phyloP scores from a whole-genome alignment of 176 grass and related monocot genomes.

The Oryza coarctata region DNA sequence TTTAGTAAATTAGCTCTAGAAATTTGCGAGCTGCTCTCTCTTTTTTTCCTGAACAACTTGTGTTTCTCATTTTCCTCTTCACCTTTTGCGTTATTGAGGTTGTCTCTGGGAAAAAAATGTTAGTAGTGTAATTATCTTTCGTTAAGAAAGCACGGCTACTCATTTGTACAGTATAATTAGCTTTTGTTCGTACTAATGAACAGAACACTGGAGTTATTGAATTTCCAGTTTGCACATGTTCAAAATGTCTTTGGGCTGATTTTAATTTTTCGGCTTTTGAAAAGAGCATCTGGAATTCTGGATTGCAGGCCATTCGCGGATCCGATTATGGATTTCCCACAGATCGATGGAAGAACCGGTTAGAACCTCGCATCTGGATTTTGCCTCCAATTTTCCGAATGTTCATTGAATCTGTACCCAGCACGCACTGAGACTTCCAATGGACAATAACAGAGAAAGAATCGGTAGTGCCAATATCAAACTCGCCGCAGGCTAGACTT shows the following conservation, averaged over 20 bases:
- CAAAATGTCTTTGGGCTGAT: neutral
- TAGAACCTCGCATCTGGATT: neutral
- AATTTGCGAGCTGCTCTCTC: neutral
- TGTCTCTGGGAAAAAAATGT: neutral
- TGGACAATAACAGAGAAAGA: neutral
- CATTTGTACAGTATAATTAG: too few relatives aligned
- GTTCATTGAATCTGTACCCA: conserved; percentile 8
- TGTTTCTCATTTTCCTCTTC: neutral
- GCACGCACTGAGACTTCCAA: neutral
- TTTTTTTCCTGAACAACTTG: neutral
- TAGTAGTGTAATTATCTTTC: too few relatives aligned
- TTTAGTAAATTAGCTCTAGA: neutral
- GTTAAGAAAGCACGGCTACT: too few relatives aligned
- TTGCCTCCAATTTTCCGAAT: neutral
- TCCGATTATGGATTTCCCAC: neutral
- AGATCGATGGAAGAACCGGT: neutral
- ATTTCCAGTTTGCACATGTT: neutral
- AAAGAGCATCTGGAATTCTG: neutral
- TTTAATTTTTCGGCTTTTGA: neutral
- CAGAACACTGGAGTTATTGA: too few relatives aligned
- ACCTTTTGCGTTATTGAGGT: neutral
- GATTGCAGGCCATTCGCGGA: neutral
- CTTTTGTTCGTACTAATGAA: too few relatives aligned
- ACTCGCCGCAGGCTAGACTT: conserved; percentile 2
- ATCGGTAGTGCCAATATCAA: neutral